Conservation (phyloP, 169 alveolate species). For the Pseudocohnilembus persalinus region DNA sequence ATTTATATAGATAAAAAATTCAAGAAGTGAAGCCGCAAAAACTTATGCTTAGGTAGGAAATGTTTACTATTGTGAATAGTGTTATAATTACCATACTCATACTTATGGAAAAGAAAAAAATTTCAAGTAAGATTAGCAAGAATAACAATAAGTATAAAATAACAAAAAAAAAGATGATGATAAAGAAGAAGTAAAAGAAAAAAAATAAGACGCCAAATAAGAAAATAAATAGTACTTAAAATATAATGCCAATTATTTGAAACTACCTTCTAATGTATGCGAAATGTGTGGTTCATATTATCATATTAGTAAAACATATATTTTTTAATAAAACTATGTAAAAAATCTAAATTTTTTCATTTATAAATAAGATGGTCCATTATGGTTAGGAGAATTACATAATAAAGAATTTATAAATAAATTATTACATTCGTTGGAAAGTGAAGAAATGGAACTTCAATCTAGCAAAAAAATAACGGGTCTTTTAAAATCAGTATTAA, state of each 20-base stretch:
- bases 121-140: too few species aligned
- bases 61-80: slow-evolving; percentile 18
- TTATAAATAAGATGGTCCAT: slow-evolving; percentile 31
- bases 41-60: slow-evolving; percentile 26
- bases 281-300: slow-evolving; percentile 27
- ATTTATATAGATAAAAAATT: slow-evolving; percentile 62
- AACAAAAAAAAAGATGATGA: too few species aligned
- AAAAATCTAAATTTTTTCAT: not conserved
- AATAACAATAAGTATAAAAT: too few species aligned
- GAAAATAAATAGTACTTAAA: not conserved
- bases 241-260: slow-evolving; percentile 8
- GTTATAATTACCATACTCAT: slow-evolving; percentile 23
- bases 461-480: slow-evolving; percentile 35
- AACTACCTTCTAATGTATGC: slow-evolving; percentile 28
- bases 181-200: too few species aligned
- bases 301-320: slow-evolving; percentile 29
- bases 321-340: not conserved
- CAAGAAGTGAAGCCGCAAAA: slow-evolving; percentile 26
- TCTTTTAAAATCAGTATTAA: slow-evolving; percentile 8
- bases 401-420: slow-evolving; percentile 17
- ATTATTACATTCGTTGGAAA: slow-evolving; percentile 5
- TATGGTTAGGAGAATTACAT: slow-evolving; percentile 40
- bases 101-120: slow-evolving; percentile 48
- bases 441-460: slow-evolving; percentile 10
- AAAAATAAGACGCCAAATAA: slow-evolving; percentile 11